Conservation (phyloP, 345 rosid genomes). For the Acer campestre region DNA sequence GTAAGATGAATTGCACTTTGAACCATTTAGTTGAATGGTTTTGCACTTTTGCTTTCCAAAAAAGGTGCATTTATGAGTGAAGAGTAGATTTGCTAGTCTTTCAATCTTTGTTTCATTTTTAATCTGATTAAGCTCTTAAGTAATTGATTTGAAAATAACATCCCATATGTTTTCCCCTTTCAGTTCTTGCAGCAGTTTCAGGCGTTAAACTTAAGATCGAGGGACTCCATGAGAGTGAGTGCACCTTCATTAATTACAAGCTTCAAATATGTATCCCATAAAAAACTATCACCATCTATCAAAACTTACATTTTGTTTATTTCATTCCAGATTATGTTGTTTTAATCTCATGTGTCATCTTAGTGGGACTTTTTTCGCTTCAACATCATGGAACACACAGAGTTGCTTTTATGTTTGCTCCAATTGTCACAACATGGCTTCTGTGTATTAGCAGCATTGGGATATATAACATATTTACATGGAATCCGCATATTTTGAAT, state of each 20-base stretch:
- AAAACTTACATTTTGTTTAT: slow-evolving; percentile 16
- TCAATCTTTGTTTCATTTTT: not conserved
- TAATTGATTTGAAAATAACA: slow-evolving; percentile 9
- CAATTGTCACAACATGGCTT: slow-evolving; percentile 78
- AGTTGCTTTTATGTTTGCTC: slow-evolving; percentile 82
- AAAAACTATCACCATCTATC: not conserved
- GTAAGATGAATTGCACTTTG: not conserved
- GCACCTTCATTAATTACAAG: slow-evolving; percentile 11
- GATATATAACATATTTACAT: slow-evolving; percentile 62
- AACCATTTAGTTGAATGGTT: not conserved
- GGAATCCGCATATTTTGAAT: slow-evolving; percentile 68
- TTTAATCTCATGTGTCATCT: slow-evolving; percentile 60
- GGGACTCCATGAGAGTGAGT: slow-evolving; percentile 73
- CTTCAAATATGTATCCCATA: not conserved
- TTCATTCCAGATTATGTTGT: slow-evolving; percentile 60
- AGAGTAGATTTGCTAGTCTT: not conserved
- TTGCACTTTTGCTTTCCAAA: not conserved
- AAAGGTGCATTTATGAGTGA: not conserved
- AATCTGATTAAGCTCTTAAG: not conserved
- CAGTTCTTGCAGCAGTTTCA: slow-evolving; percentile 86
- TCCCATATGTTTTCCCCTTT: slow-evolving; percentile 25
- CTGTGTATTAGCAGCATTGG: slow-evolving; percentile 71
- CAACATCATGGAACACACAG: slow-evolving; percentile 82
- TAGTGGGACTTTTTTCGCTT: slow-evolving; percentile 83
- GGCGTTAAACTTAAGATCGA: slow-evolving; percentile 63